Conservation (phyloP, 805 yeast genomes). For the Cyberlindnera misumaiensis region DNA sequence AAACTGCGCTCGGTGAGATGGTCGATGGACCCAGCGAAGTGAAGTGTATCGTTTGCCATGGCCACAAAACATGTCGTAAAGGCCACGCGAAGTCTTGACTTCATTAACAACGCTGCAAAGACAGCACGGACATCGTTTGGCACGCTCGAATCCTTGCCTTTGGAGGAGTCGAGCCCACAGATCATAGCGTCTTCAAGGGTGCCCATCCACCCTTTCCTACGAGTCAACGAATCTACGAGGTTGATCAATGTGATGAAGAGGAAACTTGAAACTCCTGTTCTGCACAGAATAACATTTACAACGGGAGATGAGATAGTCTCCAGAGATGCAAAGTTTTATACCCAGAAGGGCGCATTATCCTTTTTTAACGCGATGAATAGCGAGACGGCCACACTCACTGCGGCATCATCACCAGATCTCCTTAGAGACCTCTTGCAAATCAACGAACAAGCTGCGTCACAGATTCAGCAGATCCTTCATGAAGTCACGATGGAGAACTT, state of each 20-base stretch:
- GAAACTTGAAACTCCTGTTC: slow-evolving; percentile 2
- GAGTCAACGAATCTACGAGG: slow-evolving; percentile 1
- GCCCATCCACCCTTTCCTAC: slow-evolving; percentile 10
- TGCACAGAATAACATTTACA: slow-evolving; percentile 2
- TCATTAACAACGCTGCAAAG: slow-evolving; percentile 11
- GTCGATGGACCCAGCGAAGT: slow-evolving; percentile 6
- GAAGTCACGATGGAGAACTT: slow-evolving; percentile 1
- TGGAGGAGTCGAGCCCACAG: not conserved
- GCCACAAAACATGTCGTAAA: slow-evolving; percentile 6
- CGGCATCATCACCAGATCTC: too few species aligned
- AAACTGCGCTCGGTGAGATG: slow-evolving; percentile 5
- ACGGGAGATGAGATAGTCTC: not conserved
- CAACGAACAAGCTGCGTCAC: not conserved
- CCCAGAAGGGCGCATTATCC: slow-evolving; percentile 1
- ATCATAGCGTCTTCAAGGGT: slow-evolving; percentile 2
- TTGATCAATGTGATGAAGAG: slow-evolving; percentile 1
- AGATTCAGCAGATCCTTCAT: not conserved
- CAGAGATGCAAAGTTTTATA: slow-evolving; percentile 1
- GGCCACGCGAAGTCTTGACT: slow-evolving; percentile 9
- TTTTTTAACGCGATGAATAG: slow-evolving; percentile 3
- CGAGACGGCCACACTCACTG: not conserved
- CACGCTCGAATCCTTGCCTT: not conserved
- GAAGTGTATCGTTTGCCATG: not conserved
- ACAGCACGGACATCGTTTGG: slow-evolving; percentile 3
- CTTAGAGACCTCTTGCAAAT: not conserved